Conservation (phyloP, 2,329 filamentous ascomycete genomes). For the Neofusicoccum ribis region DNA sequence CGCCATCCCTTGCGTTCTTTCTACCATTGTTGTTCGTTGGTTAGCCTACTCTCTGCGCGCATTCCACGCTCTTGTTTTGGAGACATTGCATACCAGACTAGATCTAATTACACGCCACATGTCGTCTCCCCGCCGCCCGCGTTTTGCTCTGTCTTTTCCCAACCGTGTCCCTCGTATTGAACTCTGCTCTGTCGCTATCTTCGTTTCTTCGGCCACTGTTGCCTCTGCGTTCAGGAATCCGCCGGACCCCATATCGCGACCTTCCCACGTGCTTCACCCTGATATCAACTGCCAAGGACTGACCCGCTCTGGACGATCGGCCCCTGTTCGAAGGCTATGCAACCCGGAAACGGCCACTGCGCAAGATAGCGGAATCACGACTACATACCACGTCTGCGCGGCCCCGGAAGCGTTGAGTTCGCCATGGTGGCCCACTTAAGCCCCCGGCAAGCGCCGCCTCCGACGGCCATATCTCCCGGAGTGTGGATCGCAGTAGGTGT, state of each 20-base stretch:
- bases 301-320: neutral
- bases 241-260: neutral
- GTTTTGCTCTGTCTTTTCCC: conserved; percentile 5
- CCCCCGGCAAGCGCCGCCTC: neutral
- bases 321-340: neutral
- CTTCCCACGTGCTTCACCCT: neutral
- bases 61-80: conserved; percentile 18
- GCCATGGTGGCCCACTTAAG: neutral
- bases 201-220: conserved; percentile 6
- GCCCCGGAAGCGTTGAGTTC: neutral
- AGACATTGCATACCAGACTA: conserved; percentile 17
- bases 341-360: neutral
- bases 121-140: conserved; percentile 15
- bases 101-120: conserved; percentile 19
- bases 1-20: conserved; percentile 15
- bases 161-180: conserved; percentile 9
- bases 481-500: conserved; percentile 17
- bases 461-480: conserved; percentile 2
- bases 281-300: neutral
- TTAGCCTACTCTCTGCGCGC: neutral
- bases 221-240: conserved; percentile 3
- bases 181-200: neutral
- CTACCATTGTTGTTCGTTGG: conserved; percentile 8
- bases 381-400: neutral
- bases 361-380: neutral